Evolutionary conservation across 2,329 filamentous ascomycete species (phyloP), one percentile per base, ranked within the genome.

Genomic region (Cladosporium sp.): DNA sequence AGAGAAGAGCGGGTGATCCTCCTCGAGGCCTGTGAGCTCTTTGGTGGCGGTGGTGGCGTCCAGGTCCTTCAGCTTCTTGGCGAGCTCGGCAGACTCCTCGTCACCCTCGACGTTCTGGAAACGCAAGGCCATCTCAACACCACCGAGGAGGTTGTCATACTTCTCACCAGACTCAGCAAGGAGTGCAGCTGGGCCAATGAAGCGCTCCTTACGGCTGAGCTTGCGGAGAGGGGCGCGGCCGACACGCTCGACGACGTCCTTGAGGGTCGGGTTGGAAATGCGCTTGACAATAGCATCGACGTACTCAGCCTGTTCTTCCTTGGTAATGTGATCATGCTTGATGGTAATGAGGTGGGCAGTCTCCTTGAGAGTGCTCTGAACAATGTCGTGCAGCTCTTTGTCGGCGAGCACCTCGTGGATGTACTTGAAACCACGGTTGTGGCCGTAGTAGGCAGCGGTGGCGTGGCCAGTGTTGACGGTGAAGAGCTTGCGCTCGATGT

Each of bases 381-480:
- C 92, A 60, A 89, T 83, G 42, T 80, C 75, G 69, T 87, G 80
- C 64, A 98, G 94, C 62, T 83, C 78, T 64, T 82, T 77, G 67
- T 97, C 89, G 55, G 82, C 80, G 57, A 97, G 80, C 7, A 91
- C 86, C 62, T 97, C 92, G 67, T 93, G 88, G 59, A 98, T 89
- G 53, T 86, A 94, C 65, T 81, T 78, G 78, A 94, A 92, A 65
- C 87, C 84, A 58, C 84, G 80, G 73, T 90, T 80, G 79, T 95
- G 87, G 49, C 91, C 92, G 71, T 93, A 91, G 80, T 97, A 97
- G 53, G 93, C 92, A 16, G 91, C 91, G 7, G 92, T 95, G 53
- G 93, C 93, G 68, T 98, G 93, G 50, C 90, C 87, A 18, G 93
- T 98, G 81, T 98, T 98, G 79, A 98, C 92, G 18, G 93, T 98